These are phyloP conservation scores for Jatropha curcas DNA, from an alignment of 345 rosid genomes.

Conservation along the genomic window DNA sequence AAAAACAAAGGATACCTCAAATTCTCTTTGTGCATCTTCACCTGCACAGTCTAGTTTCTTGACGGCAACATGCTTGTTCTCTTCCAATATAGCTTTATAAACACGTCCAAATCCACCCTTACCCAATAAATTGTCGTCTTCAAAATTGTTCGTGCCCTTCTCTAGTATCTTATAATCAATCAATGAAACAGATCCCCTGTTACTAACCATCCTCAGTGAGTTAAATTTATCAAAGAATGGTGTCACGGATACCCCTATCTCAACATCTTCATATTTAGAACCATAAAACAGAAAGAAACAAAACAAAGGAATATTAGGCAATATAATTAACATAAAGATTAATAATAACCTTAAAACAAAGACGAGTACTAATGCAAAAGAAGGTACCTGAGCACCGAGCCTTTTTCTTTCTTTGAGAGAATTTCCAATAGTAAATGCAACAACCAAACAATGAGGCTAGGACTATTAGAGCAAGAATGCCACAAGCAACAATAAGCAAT, in stretches of 20 bases:
- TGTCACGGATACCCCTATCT: constrained; percentile 47
- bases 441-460: constrained; percentile 41
- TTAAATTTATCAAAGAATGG: constrained; percentile 56
- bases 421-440: constrained; percentile 52
- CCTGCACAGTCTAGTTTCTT: constrained; percentile 71
- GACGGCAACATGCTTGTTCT: constrained; percentile 62
- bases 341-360: constrained; percentile 1
- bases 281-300: constrained; percentile 18
- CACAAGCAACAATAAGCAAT: constrained; percentile 57
- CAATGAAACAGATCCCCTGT: constrained; percentile 49
- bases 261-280: constrained; percentile 42
- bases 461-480: constrained; percentile 46
- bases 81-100: constrained; percentile 66
- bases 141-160: constrained; percentile 69
- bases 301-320: constrained; percentile 16
- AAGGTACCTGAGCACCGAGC: constrained; percentile 52
- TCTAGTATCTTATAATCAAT: constrained; percentile 66
- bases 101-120: constrained; percentile 93
- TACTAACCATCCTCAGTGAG: constrained; percentile 46
- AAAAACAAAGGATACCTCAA: constrained; percentile 49
- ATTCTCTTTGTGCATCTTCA: constrained; percentile 71
- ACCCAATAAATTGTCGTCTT: constrained; percentile 69
- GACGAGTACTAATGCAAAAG: background rate
- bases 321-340: background rate
- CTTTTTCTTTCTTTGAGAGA: constrained; percentile 41